Base-by-base conservation (phyloP, 352 stramenopile species). In the Thraustotheca clavata region DNA sequence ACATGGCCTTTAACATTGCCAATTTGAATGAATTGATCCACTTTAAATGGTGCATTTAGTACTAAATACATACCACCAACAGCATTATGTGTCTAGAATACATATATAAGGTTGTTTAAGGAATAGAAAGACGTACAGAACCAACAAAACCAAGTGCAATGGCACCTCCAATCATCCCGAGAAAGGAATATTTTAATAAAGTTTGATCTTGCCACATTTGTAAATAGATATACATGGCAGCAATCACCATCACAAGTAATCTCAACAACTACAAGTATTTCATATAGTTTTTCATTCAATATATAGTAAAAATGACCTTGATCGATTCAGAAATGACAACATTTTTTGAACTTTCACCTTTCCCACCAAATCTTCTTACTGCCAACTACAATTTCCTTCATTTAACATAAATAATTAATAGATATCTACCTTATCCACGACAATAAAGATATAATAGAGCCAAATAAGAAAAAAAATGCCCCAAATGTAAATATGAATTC, bases 1-100 rank as follows among this genome's bases (percentile, higher is more conserved):
- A 94, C 83, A 50, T 92, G 89, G 7, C 86, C 86, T 43, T 85
- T 74, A 12, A 81, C 77, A 39, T 85, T 70, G 46, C 80, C 80
- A 26, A 93, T 81, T 49, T 87, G 66, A 68, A 94, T 91, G 57
- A 90, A 94, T 55, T 94, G 81, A 49, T 91, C 86, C 49, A 94
- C 86, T 69, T 87, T 90, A 60, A 91, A 93, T 67, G 91, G 86
- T 29, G 81, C 83, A 69, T 94, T 94, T 73, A 94, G 91, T n/a
- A 85, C 86, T 34, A 94, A 69, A 52, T 91, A 91, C 50, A 94
- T 73, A 24, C 86, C 86, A 22, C 86, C 86, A 24, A 94, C 76
- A 5, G 91, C 86, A 47, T 93, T 94, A 73, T 94, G 86, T n/a
- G 52, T 62, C 60, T 68, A 55, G 88, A n/a, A 16, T 3, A 59